Evolutionary conservation across 108 stramenopile genomes (phyloP), one percentile per base, ranked within the genome.

Genomic region (Chaetoceros tenuissimus): DNA sequence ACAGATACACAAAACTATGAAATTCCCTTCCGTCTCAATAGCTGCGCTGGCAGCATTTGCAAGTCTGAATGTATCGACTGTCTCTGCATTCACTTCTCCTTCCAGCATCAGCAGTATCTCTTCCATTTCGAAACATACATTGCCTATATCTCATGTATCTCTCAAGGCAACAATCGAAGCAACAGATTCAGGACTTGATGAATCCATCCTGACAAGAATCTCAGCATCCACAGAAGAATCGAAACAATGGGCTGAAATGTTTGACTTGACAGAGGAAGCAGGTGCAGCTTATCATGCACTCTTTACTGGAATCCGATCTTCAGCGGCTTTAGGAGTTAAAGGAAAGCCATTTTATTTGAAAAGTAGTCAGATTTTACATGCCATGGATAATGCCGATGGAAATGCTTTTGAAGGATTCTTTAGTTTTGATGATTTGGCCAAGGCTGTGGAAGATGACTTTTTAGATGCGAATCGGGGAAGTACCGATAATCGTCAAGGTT

Each of bases 391-490:
- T 7, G 57, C 60, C 3, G 31, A 26, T 16, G 46, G 46, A 27
- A 50, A 61, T 3, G 24, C 8, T 25, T 83, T 81, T 56, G 64
- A 61, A 23, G 61, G 54, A 13, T 81, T 66, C 49, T 88, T 82
- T 55, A 77, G 69, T 55, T 80, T 82, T 66, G 26, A 71, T 8
- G 72, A 88, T 73, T 62, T 88, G 27, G 76, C 76, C 55, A 61
- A 75, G 45, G 85, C 89, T 8, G 44, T 86, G 20, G 58, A 72
- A 26, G 82, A 83, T 45, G 89, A 90, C 48, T 90, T 90, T 67
- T 60, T 90, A 48, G 89, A 90, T 77, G 89, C 89, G 2, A 68
- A 71, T 3, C 59, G 80, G 21, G 89, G 89, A 48, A 80, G 81
- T 1, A 85, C 89, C 2, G 75, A 90, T 31, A 84, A 80, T 74